These are phyloP conservation scores for Tricholoma sp. DNA, from an alignment of 768 basidiomycete species.

Conservation along the genomic window DNA sequence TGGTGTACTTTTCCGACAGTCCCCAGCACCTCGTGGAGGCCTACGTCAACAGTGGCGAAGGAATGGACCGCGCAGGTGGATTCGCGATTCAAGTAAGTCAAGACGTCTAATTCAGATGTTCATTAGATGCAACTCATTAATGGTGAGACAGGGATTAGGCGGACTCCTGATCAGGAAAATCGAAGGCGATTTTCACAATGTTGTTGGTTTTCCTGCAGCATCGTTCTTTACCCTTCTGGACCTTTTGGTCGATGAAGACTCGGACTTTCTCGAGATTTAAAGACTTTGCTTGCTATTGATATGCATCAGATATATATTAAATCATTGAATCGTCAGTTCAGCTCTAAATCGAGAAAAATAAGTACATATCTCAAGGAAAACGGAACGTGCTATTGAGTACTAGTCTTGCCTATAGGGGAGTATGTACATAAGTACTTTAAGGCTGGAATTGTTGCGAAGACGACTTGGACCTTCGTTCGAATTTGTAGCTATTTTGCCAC, in stretches of 20 bases:
- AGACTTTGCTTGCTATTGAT: too few relatives aligned
- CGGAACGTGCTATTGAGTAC: too few relatives aligned
- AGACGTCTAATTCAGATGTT: conserved; percentile 8
- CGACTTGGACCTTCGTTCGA: too few relatives aligned
- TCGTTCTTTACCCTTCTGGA: conserved; percentile 77
- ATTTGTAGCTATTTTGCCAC: too few relatives aligned
- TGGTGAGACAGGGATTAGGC: conserved; percentile 64
- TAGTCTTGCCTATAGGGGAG: too few relatives aligned
- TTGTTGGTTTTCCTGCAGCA: conserved; percentile 88
- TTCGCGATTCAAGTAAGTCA: conserved; percentile 94
- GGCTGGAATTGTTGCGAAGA: too few relatives aligned
- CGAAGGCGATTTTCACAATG: conserved; percentile 87
- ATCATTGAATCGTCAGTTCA: too few relatives aligned
- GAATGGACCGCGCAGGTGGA: conserved; percentile 84
- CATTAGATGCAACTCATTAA: not conserved
- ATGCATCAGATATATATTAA: too few relatives aligned
- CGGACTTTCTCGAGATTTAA: conserved; percentile 58
- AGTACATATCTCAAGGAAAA: too few relatives aligned
- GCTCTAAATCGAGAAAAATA: too few relatives aligned
- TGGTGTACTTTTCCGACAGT: conserved; percentile 74
- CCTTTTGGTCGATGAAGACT: conserved; percentile 66
- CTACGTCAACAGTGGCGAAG: conserved; percentile 84
- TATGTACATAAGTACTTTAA: too few relatives aligned
- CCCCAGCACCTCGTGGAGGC: conserved; percentile 55
- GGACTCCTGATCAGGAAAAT: conserved; percentile 77